A percentile compares a stretch with the other conserved stretches of the same genome.
Evolutionary conservation across 2,329 filamentous ascomycete species (phyloP).

Genomic region (Exophiala alcalophila): DNA sequence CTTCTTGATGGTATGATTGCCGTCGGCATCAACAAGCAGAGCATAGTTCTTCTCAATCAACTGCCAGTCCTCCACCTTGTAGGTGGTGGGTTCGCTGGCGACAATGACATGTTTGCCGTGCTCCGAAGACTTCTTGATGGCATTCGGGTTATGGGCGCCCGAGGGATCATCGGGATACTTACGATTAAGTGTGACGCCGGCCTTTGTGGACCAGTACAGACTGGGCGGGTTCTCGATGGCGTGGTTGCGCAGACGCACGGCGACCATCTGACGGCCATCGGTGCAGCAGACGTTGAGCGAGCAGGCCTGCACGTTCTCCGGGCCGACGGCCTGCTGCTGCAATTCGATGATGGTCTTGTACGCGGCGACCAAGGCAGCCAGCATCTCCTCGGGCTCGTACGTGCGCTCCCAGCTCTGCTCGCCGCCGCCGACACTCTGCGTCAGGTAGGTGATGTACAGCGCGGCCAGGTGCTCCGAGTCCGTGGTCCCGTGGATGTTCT

Average conservation of each 20-base stretch:
- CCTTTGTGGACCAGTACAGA: conserved; percentile 51
- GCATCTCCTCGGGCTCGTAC: conserved; percentile 45
- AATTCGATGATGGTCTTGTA: conserved; percentile 46
- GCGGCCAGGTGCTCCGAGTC: conserved; percentile 55
- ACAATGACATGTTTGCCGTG: conserved; percentile 50
- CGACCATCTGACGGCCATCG: conserved; percentile 50
- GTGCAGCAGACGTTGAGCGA: conserved; percentile 54
- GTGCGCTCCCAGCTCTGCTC: conserved; percentile 43
- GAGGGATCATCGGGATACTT: conserved; percentile 53
- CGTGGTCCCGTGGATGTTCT: conserved; percentile 50
- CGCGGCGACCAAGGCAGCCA: conserved; percentile 42
- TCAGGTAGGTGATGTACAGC: conserved; percentile 35
- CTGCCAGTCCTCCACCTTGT: conserved; percentile 51
- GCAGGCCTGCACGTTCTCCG: conserved; percentile 42
- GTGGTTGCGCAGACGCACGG: conserved; percentile 54
- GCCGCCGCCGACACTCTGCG: conserved; percentile 17
- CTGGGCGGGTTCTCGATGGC: conserved; percentile 50
- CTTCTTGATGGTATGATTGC: conserved; percentile 25
- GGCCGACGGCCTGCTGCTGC: conserved; percentile 44
- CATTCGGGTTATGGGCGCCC: conserved; percentile 36
- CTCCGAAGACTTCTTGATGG: conserved; percentile 38
- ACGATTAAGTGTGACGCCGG: conserved; percentile 52
- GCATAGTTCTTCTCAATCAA: conserved; percentile 48
- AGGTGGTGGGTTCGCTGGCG: conserved; percentile 55
- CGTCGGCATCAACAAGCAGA: conserved; percentile 43